Base-by-base conservation (phyloP, 768 basidiomycete genomes). In the Botryobasidium botryosum region DNA sequence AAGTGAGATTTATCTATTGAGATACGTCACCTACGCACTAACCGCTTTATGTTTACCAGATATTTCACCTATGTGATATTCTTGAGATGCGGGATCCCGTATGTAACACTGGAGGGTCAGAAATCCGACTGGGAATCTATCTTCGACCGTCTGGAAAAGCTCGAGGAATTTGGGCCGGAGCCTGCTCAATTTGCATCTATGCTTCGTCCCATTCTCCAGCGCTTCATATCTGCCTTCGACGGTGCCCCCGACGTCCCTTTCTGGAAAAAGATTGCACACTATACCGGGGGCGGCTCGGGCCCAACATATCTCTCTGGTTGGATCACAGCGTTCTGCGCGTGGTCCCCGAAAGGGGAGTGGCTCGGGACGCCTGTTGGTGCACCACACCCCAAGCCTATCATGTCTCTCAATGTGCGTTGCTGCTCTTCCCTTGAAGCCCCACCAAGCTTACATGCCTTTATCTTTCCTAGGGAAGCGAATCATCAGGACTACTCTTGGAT, bases 31-130 rank as follows among this genome's bases (percentile, higher is more conserved):
- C n/a, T n/a, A n/a, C n/a, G n/a, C n/a, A n/a, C n/a, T n/a, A n/a
- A n/a, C n/a, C n/a, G n/a, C n/a, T n/a, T n/a, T n/a, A n/a, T n/a
- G n/a, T n/a, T n/a, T n/a, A n/a, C n/a, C n/a, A n/a, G n/a, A n/a
- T 67, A 62, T 46, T 68, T 69, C 53, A 24, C 53, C 5, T 66
- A 62, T 49, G 55, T 50, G 25, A 54, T 62, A 27, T 29, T 35
- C 6, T 40, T 57, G 6, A 47, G 47, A 13, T 68, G 68, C 36
- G 67, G 70, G 1, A 62, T 70, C 3, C 67, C 70, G 12, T 59
- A 53, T 26, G 59, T 72, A 36, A 69, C 67, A 4, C 61, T 72
- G 26, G 58, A 64, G 40, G 69, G 69, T 1, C 58, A 57, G 31
- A 58, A 55, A 26, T 43, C 52, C 2, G 70, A 71, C 51, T 70